These are phyloP conservation scores for Keithomyces neogunnii DNA, from an alignment of 2,329 filamentous ascomycete genomes.

Conservation along the genomic window DNA sequence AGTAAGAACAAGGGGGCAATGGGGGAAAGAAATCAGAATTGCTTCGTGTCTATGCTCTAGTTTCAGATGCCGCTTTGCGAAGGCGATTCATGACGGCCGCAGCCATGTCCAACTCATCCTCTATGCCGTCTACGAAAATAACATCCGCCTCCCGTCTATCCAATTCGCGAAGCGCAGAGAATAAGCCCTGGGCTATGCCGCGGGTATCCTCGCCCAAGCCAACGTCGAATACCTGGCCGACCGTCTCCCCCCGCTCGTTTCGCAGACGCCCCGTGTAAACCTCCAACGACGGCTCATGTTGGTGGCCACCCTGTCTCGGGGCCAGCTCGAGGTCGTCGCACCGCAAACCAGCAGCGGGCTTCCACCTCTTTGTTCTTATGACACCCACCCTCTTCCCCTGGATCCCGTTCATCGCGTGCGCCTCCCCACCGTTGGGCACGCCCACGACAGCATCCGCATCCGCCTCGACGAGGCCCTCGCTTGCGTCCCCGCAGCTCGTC, in stretches of 20 bases:
- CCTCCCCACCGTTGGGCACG: conserved; percentile 1
- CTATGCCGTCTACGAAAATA: conserved; percentile 87
- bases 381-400: conserved; percentile 35
- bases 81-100: conserved; percentile 81
- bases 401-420: conserved; percentile 13
- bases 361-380: conserved; percentile 49
- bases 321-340: conserved; percentile 19
- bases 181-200: conserved; percentile 77
- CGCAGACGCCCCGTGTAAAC: conserved; percentile 33
- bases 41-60: conserved; percentile 36
- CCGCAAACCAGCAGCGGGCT: conserved; percentile 30
- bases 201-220: conserved; percentile 61
- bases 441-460: conserved; percentile 19
- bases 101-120: conserved; percentile 70
- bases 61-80: conserved; percentile 64
- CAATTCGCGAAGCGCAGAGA: conserved; percentile 77
- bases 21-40: conserved; percentile 8
- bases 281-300: conserved; percentile 23
- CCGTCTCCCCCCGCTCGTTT: conserved; percentile 19
- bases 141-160: conserved; percentile 71
- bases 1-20: conserved; percentile 10
- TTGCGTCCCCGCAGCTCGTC: conserved; percentile 28
- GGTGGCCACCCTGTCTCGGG: conserved; percentile 9
- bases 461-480: conserved; percentile 24
- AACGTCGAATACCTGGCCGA: conserved; percentile 55